Evolutionary conservation across 306 rosid genomes (phyloP).

Genomic region (Erythrophleum fordii): DNA sequence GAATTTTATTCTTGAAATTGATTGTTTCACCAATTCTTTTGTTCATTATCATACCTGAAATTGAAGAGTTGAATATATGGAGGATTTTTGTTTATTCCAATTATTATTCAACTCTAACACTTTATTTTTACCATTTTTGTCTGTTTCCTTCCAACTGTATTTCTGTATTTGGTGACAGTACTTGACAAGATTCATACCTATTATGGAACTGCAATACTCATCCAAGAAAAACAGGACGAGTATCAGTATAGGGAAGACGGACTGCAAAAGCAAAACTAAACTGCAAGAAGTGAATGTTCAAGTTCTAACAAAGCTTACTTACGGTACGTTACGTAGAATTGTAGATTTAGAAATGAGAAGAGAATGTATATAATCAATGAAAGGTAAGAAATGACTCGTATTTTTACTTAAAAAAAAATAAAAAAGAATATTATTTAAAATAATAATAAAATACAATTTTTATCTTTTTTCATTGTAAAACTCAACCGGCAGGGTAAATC

Average conservation of each 20-base stretch:
- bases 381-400: no score
- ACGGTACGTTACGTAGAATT: no score
- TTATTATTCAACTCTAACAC: no score
- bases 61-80: slow-evolving; percentile 8
- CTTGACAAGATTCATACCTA: background rate
- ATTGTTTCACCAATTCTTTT: slow-evolving; percentile 32
- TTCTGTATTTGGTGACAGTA: background rate
- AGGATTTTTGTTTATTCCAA: background rate
- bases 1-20: slow-evolving; percentile 32
- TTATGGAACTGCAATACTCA: background rate
- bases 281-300: no score
- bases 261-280: background rate
- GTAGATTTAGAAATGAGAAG: no score
- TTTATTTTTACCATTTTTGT: background rate
- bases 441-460: no score
- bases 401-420: no score
- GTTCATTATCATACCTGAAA: slow-evolving; percentile 20
- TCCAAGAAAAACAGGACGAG: background rate
- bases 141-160: background rate
- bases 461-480: no score
- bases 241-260: background rate
- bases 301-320: no score
- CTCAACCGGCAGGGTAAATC: no score
- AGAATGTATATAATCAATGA: no score
- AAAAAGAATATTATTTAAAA: no score